A percentile compares a stretch with the other conserved stretches of the same genome.
Conservation (phyloP, 768 basidiomycete species). For the Lentinula detonsa region DNA sequence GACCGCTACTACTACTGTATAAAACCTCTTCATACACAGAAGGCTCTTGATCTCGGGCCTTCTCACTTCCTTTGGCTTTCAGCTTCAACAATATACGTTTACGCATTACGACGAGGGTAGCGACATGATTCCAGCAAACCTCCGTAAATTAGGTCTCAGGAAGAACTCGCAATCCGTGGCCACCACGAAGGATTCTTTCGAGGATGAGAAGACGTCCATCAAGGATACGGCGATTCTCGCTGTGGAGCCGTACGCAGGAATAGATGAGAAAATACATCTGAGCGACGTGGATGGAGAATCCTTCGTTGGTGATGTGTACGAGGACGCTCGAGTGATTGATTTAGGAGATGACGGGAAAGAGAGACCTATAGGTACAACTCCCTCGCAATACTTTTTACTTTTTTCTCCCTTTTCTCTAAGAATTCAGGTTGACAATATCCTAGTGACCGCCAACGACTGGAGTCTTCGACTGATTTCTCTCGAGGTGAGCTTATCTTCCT, state of each 20-base stretch:
- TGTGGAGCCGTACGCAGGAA: not conserved
- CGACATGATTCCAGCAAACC: not conserved
- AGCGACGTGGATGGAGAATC: not conserved
- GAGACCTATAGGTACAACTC: constrained; percentile 14
- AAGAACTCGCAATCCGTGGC: not conserved
- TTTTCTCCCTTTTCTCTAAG: not conserved
- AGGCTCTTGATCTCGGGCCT: not conserved
- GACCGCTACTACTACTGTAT: not conserved
- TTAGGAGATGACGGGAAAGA: constrained; percentile 16
- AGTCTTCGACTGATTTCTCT: constrained; percentile 18
- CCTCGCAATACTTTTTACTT: not conserved
- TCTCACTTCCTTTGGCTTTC: not conserved
- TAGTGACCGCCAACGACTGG: constrained; percentile 18
- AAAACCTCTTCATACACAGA: no score
- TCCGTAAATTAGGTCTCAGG: not conserved
- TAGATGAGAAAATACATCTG: not conserved
- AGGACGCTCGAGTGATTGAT: constrained; percentile 16
- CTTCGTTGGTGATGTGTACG: constrained; percentile 17
- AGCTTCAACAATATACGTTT: not conserved
- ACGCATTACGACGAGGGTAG: not conserved
- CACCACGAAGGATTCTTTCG: not conserved
- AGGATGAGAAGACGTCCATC: constrained; percentile 8
- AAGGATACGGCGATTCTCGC: not conserved
- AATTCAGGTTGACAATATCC: not conserved
- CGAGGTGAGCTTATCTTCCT: constrained; percentile 5